Evolutionary conservation across 306 rosid species (phyloP).

Genomic region (Begonia fuchsioides): DNA sequence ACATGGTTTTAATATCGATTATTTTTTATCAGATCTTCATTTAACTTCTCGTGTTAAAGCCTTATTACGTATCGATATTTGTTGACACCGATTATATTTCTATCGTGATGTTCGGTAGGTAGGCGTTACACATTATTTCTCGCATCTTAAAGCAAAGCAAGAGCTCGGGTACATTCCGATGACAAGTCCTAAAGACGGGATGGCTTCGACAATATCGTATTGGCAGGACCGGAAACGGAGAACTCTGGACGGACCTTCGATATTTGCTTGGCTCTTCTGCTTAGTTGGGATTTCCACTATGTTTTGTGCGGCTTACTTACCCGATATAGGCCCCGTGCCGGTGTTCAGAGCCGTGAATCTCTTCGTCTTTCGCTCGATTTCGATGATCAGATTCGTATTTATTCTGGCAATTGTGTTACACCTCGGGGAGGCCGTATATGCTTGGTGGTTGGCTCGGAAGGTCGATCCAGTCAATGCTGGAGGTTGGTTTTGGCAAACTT

Average conservation of each 20-base stretch:
- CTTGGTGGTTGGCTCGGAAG: conserved; percentile 60
- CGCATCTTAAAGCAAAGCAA: conserved; percentile 77
- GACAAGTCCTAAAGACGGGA: conserved; percentile 65
- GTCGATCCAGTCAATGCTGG: conserved; percentile 62
- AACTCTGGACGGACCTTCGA: conserved; percentile 65
- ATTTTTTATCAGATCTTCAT: conserved; percentile 30
- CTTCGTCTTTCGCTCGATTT: conserved; percentile 45
- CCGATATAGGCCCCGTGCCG: conserved; percentile 47
- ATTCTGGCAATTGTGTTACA: conserved; percentile 26
- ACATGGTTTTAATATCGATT: too few relatives aligned
- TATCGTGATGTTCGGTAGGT: conserved; percentile 30
- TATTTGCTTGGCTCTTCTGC: conserved; percentile 46
- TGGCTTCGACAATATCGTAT: conserved; percentile 70
- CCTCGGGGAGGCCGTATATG: conserved; percentile 45
- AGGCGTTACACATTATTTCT: conserved; percentile 74
- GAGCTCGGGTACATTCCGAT: conserved; percentile 76
- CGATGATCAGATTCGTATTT: conserved; percentile 35
- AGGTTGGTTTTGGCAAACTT: conserved; percentile 91
- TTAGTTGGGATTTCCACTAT: conserved; percentile 48
- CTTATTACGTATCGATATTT: too few relatives aligned
- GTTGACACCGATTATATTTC: conserved; percentile 76
- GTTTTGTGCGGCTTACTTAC: conserved; percentile 61
- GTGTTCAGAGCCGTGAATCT: conserved; percentile 36
- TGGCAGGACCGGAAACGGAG: conserved; percentile 64
- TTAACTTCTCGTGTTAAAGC: too few relatives aligned